Evolutionary conservation across 164 flowering plant species (phyloP), one percentile per base, ranked within the genome.

Genomic region (Sextonia rubra): DNA sequence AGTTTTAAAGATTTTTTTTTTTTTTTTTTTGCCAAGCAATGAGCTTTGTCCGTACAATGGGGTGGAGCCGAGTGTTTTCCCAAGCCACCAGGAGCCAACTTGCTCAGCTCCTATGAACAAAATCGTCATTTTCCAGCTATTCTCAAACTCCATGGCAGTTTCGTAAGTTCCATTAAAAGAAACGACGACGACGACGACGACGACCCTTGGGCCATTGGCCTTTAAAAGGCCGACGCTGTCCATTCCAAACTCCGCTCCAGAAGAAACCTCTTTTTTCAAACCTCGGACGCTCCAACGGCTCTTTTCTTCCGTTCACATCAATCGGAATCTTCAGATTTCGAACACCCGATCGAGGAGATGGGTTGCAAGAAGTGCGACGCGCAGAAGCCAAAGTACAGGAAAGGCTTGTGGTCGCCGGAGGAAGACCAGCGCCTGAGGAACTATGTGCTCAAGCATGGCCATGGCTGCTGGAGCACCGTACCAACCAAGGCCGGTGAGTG

Each of bases 321-420:
- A 61, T 12, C 30, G 30, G 64, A 64, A 64, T 18, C 17, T 17
- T 64, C 68, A 29, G 47, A 64, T 27, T 64, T 2, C 47, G 4
- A n/a, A 47, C 20, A 26, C 30, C 22, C 44, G 62, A 37, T 12
- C 44, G 62, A 37, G 11, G 29, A 17, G 75, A 90, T 91, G 97
- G 88, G 85, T 69, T 81, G 78, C 76, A 86, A 84, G 75, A 64
- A 83, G 47, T 73, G 77, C 3, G 86, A 84, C 14, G 75, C 73
- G 65, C 76, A 75, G 11, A 89, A 80, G 79, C 68, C 68, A 37
- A 93, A 83, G 81, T 86, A 84, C 81, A 86, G 83, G 71, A 93
- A 89, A 68, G 98, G 98, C 7, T 68, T 93, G 44, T 93, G 98
- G 98, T 93, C 98, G 48, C 98, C 98, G 2, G 94, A 91, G 60